These are phyloP conservation scores for Xanthoconium stramineum DNA, from an alignment of 768 basidiomycete genomes.

Conservation along the genomic window DNA sequence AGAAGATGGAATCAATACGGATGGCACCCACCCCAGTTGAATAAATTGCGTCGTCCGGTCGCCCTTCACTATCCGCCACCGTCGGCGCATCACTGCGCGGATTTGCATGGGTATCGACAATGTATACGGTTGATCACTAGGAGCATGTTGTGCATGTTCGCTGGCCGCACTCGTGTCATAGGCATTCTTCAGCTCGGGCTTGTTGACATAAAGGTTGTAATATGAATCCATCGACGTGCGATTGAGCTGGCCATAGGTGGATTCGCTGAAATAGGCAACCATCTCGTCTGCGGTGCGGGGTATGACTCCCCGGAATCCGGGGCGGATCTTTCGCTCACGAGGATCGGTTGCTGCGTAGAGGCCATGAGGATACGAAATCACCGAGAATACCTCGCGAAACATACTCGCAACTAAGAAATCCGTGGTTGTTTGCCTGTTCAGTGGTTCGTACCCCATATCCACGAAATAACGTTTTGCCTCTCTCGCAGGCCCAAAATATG, in stretches of 20 bases:
- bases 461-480: conserved; percentile 56
- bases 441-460: conserved; percentile 52
- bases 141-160: conserved; percentile 49
- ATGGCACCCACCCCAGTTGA: conserved; percentile 31
- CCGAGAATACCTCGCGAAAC: conserved; percentile 29
- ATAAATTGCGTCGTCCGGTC: conserved; percentile 37
- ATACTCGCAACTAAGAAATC: conserved; percentile 54
- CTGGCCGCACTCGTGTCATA: conserved; percentile 47
- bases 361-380: not conserved
- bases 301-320: conserved; percentile 35
- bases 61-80: conserved; percentile 43
- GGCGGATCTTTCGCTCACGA: conserved; percentile 48
- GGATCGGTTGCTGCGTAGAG: conserved; percentile 49
- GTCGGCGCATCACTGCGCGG: conserved; percentile 41
- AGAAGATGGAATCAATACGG: not conserved
- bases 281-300: conserved; percentile 61
- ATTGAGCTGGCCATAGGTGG: conserved; percentile 40
- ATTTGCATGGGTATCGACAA: conserved; percentile 46
- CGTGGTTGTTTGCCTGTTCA: conserved; percentile 57
- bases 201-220: conserved; percentile 40
- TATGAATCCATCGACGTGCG: conserved; percentile 46
- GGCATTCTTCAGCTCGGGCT: conserved; percentile 37
- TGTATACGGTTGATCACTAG: conserved; percentile 41
- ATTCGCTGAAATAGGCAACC: conserved; percentile 44
- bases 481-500: conserved; percentile 2